These are phyloP conservation scores for Dalbergia oliveri DNA, from an alignment of 306 rosid genomes.

Conservation along the genomic window DNA sequence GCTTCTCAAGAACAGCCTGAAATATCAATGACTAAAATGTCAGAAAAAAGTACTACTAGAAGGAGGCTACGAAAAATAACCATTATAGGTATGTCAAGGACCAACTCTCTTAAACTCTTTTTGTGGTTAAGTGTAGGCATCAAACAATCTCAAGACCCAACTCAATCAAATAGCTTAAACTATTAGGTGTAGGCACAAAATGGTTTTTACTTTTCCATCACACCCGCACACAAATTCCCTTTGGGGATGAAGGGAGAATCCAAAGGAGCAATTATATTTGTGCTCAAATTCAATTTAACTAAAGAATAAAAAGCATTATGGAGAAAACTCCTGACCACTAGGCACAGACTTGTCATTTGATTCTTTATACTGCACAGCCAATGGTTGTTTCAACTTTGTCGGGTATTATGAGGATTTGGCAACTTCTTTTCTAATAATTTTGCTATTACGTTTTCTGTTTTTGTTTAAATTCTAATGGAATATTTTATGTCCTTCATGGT, in stretches of 20 bases:
- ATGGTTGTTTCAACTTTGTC: slow-evolving; percentile 32
- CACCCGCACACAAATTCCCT: neutral
- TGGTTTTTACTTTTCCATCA: neutral
- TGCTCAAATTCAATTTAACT: slow-evolving; percentile 24
- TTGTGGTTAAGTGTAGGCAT: neutral
- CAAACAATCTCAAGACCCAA: slow-evolving; percentile 21
- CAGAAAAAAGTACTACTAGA: slow-evolving; percentile 17
- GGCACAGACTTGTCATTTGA: slow-evolving; percentile 18
- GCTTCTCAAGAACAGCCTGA: slow-evolving; percentile 99
- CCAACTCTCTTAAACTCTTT: slow-evolving; percentile 19
- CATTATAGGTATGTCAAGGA: slow-evolving; percentile 27
- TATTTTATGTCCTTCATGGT: neutral
- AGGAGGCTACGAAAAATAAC: slow-evolving; percentile 24
- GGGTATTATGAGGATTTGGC: slow-evolving; percentile 16
- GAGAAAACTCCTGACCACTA: slow-evolving; percentile 1
- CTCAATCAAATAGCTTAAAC: slow-evolving; percentile 12
- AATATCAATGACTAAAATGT: slow-evolving; percentile 44
- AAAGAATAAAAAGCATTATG: slow-evolving; percentile 23
- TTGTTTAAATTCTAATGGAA: slow-evolving; percentile 23
- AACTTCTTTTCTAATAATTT: neutral
- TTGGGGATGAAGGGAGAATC: slow-evolving; percentile 1
- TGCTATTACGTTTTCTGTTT: neutral
- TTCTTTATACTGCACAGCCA: slow-evolving; percentile 25
- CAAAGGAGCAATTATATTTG: slow-evolving; percentile 10
- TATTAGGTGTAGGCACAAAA: neutral